Percentiles rank a stretch among this genome's conserved stretches.
These are phyloP conservation scores for Kodamaea alishanica DNA, from an alignment of 1,139 yeast species.

Conservation along the genomic window DNA sequence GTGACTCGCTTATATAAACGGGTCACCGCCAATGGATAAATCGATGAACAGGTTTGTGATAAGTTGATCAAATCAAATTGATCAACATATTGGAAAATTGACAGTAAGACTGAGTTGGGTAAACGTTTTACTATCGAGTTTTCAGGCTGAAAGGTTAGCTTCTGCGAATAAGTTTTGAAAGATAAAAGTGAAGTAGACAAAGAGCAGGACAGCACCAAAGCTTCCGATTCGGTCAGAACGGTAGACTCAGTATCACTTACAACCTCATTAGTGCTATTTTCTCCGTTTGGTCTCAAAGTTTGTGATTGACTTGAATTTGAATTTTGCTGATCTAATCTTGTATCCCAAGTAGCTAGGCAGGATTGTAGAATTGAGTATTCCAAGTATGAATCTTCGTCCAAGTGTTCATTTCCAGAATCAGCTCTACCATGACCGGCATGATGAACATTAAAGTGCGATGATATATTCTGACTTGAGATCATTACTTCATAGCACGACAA, in stretches of 20 bases:
- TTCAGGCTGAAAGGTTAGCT: constrained; percentile 6
- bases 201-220: no score
- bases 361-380: neutral
- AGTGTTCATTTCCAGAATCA: neutral
- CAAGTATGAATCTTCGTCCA: neutral
- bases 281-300: no score
- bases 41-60: constrained; percentile 21
- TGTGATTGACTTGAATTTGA: no score
- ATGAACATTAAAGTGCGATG: no score
- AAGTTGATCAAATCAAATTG: constrained; percentile 33
- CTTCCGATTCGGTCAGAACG: no score
- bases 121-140: constrained; percentile 10
- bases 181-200: no score
- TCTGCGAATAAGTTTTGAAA: neutral
- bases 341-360: neutral
- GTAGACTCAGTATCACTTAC: no score
- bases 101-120: constrained; percentile 15
- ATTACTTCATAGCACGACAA: no score
- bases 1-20: constrained; percentile 32
- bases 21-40: constrained; percentile 23
- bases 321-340: neutral
- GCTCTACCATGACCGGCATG: no score
- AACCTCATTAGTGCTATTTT: no score
- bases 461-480: no score
- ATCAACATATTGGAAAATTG: constrained; percentile 21